phyloP scores from a whole-genome alignment of 768 basidiomycete species.

The Russula brevipes region DNA sequence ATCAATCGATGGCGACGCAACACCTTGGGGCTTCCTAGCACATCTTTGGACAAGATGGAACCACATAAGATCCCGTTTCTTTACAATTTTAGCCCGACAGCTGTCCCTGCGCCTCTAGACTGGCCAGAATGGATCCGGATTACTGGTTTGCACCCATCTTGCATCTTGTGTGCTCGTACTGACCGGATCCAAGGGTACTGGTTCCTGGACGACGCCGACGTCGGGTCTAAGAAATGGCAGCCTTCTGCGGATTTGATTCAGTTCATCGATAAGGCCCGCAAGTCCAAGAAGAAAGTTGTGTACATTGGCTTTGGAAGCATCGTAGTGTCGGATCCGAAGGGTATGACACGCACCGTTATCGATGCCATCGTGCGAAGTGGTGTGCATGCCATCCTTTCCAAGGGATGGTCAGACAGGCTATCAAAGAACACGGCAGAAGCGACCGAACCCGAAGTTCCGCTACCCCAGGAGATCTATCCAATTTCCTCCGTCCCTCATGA shows the following conservation, averaged over 20 bases:
- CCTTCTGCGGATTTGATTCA: constrained; percentile 74
- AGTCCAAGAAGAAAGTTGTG: constrained; percentile 78
- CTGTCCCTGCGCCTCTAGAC: constrained; percentile 91
- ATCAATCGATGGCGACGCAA: constrained; percentile 92
- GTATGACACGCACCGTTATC: constrained; percentile 87
- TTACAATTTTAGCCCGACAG: constrained; percentile 91
- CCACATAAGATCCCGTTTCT: constrained; percentile 97
- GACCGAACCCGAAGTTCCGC: constrained; percentile 58
- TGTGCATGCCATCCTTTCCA: constrained; percentile 89
- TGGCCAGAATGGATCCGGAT: constrained; percentile 99
- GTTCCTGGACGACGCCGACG: constrained; percentile 93
- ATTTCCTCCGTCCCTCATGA: constrained; percentile 89
- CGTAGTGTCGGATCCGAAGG: constrained; percentile 89
- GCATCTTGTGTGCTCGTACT: not conserved
- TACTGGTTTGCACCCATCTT: constrained; percentile 48
- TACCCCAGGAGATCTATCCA: constrained; percentile 76
- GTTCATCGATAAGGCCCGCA: constrained; percentile 79
- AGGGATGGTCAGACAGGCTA: constrained; percentile 95
- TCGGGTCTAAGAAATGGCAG: constrained; percentile 82
- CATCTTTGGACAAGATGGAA: constrained; percentile 91
- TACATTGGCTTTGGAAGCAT: constrained; percentile 99
- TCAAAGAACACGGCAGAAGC: constrained; percentile 53
- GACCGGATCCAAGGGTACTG: constrained; percentile 67
- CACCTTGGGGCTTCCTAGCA: constrained; percentile 66
- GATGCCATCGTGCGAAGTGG: constrained; percentile 84